Conservation (phyloP, 306 rosid genomes). For the Senna siamea region DNA sequence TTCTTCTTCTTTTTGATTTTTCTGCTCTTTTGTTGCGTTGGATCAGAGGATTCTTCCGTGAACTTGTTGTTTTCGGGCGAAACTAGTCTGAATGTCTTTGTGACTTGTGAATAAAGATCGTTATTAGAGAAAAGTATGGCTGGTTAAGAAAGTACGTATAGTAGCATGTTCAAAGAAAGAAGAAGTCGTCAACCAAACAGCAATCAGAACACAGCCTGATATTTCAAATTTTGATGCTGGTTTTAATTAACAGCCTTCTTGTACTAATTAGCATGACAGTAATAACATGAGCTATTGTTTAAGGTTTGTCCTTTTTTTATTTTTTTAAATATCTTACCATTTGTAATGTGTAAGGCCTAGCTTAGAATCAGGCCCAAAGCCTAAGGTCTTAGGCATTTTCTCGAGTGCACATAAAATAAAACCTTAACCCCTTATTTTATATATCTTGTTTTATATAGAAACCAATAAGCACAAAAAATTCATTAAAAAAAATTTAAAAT, state of each 20-base stretch:
- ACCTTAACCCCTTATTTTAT: too few relatives aligned
- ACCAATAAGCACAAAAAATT: too few relatives aligned
- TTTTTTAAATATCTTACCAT: not conserved
- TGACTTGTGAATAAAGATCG: not conserved
- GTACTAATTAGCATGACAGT: not conserved
- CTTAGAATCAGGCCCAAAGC: not conserved
- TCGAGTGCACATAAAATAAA: too few relatives aligned
- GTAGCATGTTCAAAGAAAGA: not conserved
- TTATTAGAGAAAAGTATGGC: too few relatives aligned
- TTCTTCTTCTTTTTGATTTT: not conserved
- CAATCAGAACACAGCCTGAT: not conserved
- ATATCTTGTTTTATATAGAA: too few relatives aligned
- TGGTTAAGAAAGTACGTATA: not conserved
- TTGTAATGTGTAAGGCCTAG: not conserved
- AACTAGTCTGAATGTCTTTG: not conserved
- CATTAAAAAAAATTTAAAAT: too few relatives aligned
- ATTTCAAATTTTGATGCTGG: not conserved
- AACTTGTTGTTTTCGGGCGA: too few relatives aligned
- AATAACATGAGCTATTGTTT: not conserved
- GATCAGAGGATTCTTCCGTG: not conserved
- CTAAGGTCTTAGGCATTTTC: too few relatives aligned
- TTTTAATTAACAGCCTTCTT: not conserved
- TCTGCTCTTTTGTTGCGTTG: not conserved
- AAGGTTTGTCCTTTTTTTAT: not conserved
- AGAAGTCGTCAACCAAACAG: not conserved